Percentiles rank a stretch among this genome's conserved stretches.
These are phyloP conservation scores for Eucalyptus curtisii DNA, from an alignment of 345 rosid genomes.

Conservation along the genomic window DNA sequence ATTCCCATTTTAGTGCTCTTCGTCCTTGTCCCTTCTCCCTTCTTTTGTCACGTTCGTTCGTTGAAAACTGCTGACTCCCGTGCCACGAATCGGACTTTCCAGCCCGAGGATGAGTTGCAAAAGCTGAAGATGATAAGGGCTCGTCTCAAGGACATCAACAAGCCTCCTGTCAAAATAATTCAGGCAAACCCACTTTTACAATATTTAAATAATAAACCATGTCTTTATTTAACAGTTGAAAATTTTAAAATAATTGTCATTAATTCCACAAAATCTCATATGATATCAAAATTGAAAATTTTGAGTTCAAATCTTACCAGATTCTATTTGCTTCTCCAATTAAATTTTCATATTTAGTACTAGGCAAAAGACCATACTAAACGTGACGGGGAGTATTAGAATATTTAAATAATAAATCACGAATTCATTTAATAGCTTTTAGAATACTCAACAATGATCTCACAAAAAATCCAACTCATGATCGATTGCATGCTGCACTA, in stretches of 20 bases:
- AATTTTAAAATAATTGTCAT: too few relatives aligned
- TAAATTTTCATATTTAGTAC: too few relatives aligned
- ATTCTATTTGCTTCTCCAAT: too few relatives aligned
- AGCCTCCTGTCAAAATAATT: constrained; percentile 74
- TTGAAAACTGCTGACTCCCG: constrained; percentile 13
- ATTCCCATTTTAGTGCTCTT: constrained; percentile 21
- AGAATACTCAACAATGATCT: too few relatives aligned
- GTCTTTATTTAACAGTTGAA: rapidly evolving
- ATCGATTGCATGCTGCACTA: background rate
- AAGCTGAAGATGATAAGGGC: constrained; percentile 44
- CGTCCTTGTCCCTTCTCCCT: constrained; percentile 33
- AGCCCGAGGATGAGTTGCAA: constrained; percentile 46
- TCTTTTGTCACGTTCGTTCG: constrained; percentile 27
- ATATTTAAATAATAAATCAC: too few relatives aligned
- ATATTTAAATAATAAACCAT: too few relatives aligned
- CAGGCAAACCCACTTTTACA: constrained; percentile 29
- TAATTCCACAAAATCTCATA: rapidly evolving
- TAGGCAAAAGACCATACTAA: too few relatives aligned
- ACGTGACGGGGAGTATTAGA: too few relatives aligned
- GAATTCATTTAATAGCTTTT: rapidly evolving
- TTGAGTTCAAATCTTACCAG: background rate
- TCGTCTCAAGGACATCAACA: constrained; percentile 70
- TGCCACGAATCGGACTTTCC: constrained; percentile 50
- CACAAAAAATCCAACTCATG: too few relatives aligned
- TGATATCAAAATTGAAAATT: too few relatives aligned